Base-by-base conservation (phyloP, 257 asterid species). In the Misopates orontium region DNA sequence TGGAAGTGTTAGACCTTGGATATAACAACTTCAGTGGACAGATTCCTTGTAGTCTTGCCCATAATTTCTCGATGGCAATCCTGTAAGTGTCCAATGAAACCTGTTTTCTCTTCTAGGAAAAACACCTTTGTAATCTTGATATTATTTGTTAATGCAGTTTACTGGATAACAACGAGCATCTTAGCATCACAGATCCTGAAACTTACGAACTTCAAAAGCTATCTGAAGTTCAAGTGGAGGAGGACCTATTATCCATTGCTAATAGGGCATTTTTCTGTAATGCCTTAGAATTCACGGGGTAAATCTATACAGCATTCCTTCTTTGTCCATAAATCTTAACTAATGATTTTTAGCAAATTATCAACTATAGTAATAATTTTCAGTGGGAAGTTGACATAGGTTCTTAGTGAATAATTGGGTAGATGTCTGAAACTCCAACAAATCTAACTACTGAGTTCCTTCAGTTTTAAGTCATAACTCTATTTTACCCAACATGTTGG, bases 1-100 rank as follows among this genome's bases (percentile, higher is more conserved):
- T 93, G 73, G 87, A 93, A 74, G 82, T 85, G 72, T 74, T 93
- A 71, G 97, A 93, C 78, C 71, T 93, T 71, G 89, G 97, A 57
- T 77, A 59, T 66, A 93, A 93, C 69, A 84, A 90, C 85, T 83
- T 93, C 70, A 85, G 83, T n/a, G 95, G 89, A 71, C 84, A 78
- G 54, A 73, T 90, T 71, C 93, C 98, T 13, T 61, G 70, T 40
- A 70, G 73, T 18, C 80, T 87, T 40, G 80, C 77, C 83, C 78
- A 79, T 71, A 87, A 85, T 72, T 73, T 75, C 55, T 80, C 90
- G 14, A 62, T 82, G 64, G 21, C 82, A 22, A 71, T 79, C 18
- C 78, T 90, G 96, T 90, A 76, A 84, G 96, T 66, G 56, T 51
- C 6, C 24, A 17, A 23, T 28, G 21, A 18, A 39, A 2, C 36